Evolutionary conservation across 2,329 filamentous ascomycete species (phyloP).

Genomic region (Fonsecaea monophora): DNA sequence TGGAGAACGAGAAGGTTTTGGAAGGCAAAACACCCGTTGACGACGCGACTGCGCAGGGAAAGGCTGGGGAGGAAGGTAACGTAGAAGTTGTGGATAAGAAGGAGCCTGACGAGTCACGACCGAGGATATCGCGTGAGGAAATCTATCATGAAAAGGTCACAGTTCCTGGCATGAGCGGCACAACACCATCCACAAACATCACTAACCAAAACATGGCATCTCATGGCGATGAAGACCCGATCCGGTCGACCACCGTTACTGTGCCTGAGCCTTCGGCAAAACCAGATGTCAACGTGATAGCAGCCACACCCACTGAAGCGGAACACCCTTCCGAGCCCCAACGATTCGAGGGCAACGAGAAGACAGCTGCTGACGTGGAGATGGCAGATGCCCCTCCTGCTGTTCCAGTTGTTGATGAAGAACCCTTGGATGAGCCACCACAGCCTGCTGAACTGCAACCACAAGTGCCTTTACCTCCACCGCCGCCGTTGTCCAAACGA

Average conservation of each 20-base stretch:
- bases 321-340: constrained; percentile 23
- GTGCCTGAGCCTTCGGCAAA: constrained; percentile 23
- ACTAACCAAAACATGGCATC: constrained; percentile 7
- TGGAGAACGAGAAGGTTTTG: constrained; percentile 33
- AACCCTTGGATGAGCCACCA: constrained; percentile 51
- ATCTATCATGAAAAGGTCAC: constrained; percentile 28
- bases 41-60: constrained; percentile 20
- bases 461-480: constrained; percentile 62
- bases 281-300: constrained; percentile 33
- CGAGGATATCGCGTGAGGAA: constrained; percentile 30
- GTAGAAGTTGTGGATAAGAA: constrained; percentile 31
- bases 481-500: constrained; percentile 59
- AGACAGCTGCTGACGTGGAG: constrained; percentile 56
- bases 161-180: constrained; percentile 17
- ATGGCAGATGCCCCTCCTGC: constrained; percentile 67
- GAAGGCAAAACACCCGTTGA: constrained; percentile 20
- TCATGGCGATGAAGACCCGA: constrained; percentile 21
- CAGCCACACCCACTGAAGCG: constrained; percentile 28
- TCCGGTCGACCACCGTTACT: constrained; percentile 21
- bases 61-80: constrained; percentile 29
- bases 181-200: not conserved
- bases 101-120: constrained; percentile 20
- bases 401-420: constrained; percentile 60
- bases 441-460: constrained; percentile 52
- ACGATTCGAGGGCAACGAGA: constrained; percentile 15